Conservation (phyloP, 2,329 filamentous ascomycete species). For the Drechslerella stenobrocha region DNA sequence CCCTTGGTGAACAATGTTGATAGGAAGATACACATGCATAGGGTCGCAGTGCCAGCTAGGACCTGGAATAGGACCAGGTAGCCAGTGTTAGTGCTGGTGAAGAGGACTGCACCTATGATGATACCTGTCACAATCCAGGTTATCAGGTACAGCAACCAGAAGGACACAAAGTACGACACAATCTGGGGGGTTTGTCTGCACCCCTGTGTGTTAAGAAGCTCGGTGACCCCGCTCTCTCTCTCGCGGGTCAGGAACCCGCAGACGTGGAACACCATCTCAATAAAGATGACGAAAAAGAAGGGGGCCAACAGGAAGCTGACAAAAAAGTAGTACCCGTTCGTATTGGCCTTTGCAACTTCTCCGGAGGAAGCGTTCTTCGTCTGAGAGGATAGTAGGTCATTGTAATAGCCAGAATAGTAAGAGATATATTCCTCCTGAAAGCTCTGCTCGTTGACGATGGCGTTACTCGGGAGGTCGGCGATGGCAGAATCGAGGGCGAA, state of each 20-base stretch:
- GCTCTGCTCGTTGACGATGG: slow-evolving; percentile 76
- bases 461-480: slow-evolving; percentile 60
- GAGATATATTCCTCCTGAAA: slow-evolving; percentile 65
- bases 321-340: slow-evolving; percentile 37
- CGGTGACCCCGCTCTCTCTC: slow-evolving; percentile 82
- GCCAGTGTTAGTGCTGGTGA: slow-evolving; percentile 57
- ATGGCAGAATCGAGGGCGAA: slow-evolving; percentile 43
- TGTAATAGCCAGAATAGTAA: slow-evolving; percentile 62
- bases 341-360: slow-evolving; percentile 15
- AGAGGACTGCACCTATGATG: slow-evolving; percentile 64
- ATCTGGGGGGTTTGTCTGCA: slow-evolving; percentile 73
- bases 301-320: slow-evolving; percentile 56
- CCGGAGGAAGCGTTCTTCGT: slow-evolving; percentile 7
- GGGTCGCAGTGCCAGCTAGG: slow-evolving; percentile 72
- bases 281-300: slow-evolving; percentile 76
- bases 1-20: slow-evolving; percentile 83
- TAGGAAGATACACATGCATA: slow-evolving; percentile 78
- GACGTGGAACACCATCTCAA: slow-evolving; percentile 83
- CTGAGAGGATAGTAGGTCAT: slow-evolving; percentile 14
- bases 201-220: slow-evolving; percentile 90
- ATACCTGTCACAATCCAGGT: slow-evolving; percentile 78
- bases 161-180: slow-evolving; percentile 75
- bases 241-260: slow-evolving; percentile 84
- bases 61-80: slow-evolving; percentile 67
- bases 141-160: slow-evolving; percentile 76